Conservation (phyloP, 495 filamentous ascomycete species). For the Wilcoxina mikolae region DNA sequence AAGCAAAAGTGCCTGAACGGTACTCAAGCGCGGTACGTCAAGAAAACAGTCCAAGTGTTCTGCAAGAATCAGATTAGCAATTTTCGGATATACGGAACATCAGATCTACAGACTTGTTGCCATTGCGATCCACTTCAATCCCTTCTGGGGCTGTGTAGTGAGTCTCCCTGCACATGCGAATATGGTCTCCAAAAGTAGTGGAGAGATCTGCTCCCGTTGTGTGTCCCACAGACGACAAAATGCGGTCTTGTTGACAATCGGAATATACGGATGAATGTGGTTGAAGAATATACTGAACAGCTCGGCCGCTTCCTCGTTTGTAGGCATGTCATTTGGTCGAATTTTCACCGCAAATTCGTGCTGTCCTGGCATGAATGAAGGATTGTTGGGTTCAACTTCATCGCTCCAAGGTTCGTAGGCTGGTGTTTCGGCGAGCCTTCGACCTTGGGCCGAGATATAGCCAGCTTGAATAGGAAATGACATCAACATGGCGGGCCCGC, state of each 20-base stretch:
- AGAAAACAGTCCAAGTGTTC: slow-evolving; percentile 92
- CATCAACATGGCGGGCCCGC: background rate
- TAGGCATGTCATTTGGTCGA: slow-evolving; percentile 85
- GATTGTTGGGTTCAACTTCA: slow-evolving; percentile 21
- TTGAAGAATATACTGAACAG: slow-evolving; percentile 90
- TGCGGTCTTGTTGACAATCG: slow-evolving; percentile 68
- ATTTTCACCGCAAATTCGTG: slow-evolving; percentile 48
- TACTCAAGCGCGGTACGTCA: slow-evolving; percentile 85
- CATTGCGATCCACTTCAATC: slow-evolving; percentile 86
- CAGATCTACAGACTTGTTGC: slow-evolving; percentile 56
- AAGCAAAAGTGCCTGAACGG: slow-evolving; percentile 79
- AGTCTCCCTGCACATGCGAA: slow-evolving; percentile 82
- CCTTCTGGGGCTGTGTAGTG: slow-evolving; percentile 67
- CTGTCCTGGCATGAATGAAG: slow-evolving; percentile 21
- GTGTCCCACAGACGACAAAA: slow-evolving; percentile 89
- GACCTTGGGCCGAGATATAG: slow-evolving; percentile 27
- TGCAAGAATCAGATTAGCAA: slow-evolving; percentile 31
- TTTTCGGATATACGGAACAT: slow-evolving; percentile 3
- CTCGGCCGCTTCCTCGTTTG: slow-evolving; percentile 63
- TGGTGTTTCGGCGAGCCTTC: slow-evolving; percentile 28
- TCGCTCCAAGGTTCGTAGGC: slow-evolving; percentile 29
- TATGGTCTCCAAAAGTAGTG: slow-evolving; percentile 82
- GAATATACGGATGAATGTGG: slow-evolving; percentile 91
- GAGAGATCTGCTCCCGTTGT: slow-evolving; percentile 73
- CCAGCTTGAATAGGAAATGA: slow-evolving; percentile 12